These are phyloP conservation scores for Penicillium hordei DNA, from an alignment of 2,329 filamentous ascomycete genomes.

Conservation along the genomic window DNA sequence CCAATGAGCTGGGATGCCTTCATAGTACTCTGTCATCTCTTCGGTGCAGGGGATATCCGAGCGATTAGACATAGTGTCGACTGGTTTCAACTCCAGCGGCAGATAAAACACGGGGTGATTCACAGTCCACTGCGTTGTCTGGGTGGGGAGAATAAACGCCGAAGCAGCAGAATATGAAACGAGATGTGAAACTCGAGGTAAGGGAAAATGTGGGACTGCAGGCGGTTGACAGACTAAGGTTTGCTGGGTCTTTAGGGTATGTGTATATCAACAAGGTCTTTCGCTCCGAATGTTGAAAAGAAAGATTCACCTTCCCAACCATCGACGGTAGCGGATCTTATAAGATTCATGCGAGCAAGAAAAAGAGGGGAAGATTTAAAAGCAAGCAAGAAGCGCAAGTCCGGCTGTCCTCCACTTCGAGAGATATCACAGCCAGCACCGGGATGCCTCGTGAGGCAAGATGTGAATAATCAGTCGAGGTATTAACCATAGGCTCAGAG, in stretches of 20 bases:
- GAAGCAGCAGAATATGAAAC: slow-evolving; percentile 29
- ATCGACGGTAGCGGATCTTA: slow-evolving; percentile 15
- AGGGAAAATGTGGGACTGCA: slow-evolving; percentile 7
- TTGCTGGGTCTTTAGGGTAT: slow-evolving; percentile 1
- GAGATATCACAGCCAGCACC: slow-evolving; percentile 27
- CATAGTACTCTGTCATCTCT: slow-evolving; percentile 33
- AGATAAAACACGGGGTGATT: slow-evolving; percentile 25
- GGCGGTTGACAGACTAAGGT: slow-evolving; percentile 13
- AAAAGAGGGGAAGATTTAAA: slow-evolving; percentile 14
- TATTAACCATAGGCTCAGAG: slow-evolving; percentile 36
- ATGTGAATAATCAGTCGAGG: slow-evolving; percentile 25
- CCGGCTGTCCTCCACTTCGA: slow-evolving; percentile 27
- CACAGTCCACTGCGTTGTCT: slow-evolving; percentile 10
- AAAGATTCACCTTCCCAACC: slow-evolving; percentile 7
- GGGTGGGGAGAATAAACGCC: slow-evolving; percentile 22
- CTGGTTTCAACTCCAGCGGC: slow-evolving; percentile 22
- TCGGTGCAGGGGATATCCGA: slow-evolving; percentile 25
- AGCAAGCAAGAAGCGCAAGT: slow-evolving; percentile 24
- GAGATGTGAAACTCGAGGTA: slow-evolving; percentile 19
- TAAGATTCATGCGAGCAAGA: slow-evolving; percentile 15
- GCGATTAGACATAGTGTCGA: slow-evolving; percentile 30
- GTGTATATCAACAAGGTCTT: slow-evolving; percentile 11
- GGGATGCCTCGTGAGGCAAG: slow-evolving; percentile 39
- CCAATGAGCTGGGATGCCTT: slow-evolving; percentile 30
- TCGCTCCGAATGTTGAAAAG: background rate